These are phyloP conservation scores for Moringa oleifera DNA, from an alignment of 345 rosid species.

Conservation along the genomic window DNA sequence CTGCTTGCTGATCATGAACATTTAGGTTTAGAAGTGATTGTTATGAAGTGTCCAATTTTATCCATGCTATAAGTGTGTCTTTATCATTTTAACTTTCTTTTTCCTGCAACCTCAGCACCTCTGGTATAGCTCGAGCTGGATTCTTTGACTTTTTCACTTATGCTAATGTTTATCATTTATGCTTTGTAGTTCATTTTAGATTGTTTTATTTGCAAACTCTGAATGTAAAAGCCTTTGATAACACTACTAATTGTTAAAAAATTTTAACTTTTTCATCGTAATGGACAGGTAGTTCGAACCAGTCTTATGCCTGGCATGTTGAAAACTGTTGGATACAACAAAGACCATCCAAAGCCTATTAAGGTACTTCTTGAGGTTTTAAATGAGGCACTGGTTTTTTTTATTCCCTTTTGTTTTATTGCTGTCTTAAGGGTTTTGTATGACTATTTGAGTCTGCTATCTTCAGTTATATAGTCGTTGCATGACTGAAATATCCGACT, in stretches of 20 bases:
- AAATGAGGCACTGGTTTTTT: background rate
- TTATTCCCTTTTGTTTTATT: too few relatives aligned
- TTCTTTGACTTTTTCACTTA: too few relatives aligned
- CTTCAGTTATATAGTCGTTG: background rate
- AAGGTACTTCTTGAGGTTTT: conserved; percentile 42
- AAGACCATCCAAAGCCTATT: conserved; percentile 90
- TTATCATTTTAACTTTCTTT: too few relatives aligned
- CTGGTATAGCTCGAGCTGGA: too few relatives aligned
- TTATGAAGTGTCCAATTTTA: background rate
- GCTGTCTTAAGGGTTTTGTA: too few relatives aligned
- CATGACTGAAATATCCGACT: background rate
- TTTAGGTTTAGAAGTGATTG: background rate
- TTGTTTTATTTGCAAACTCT: background rate
- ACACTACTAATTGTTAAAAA: conserved; percentile 8
- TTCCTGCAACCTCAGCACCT: too few relatives aligned
- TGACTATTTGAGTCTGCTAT: background rate
- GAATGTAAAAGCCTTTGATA: background rate
- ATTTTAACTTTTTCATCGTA: background rate
- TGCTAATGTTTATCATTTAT: background rate
- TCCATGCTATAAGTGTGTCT: too few relatives aligned
- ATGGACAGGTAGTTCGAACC: conserved; percentile 61
- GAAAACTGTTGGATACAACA: conserved; percentile 80
- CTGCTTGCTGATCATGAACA: background rate
- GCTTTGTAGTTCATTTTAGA: background rate
- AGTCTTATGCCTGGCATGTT: conserved; percentile 88